Percentiles rank a stretch among this genome's conserved stretches.
These are phyloP conservation scores for Ambrosia trifida DNA, from an alignment of 129 eudicot species.

Conservation along the genomic window DNA sequence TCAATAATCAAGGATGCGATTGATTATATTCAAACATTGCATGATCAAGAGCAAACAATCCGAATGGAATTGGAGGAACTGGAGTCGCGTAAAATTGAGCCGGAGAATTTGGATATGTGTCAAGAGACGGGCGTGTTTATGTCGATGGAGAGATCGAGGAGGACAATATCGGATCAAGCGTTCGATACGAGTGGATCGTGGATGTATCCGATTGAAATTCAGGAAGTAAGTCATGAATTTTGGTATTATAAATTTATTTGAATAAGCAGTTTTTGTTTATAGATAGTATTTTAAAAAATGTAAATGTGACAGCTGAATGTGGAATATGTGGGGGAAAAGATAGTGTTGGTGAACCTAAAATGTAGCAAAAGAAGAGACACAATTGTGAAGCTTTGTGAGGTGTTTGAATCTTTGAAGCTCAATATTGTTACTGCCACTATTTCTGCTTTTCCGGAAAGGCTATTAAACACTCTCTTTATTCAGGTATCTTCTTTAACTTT, in stretches of 20 bases:
- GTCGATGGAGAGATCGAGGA: conserved; percentile 41
- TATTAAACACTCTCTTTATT: conserved; percentile 65
- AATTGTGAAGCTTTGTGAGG: conserved; percentile 66
- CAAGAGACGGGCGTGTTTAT: background rate
- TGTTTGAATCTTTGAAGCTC: conserved; percentile 78
- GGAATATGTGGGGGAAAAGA: conserved; percentile 58
- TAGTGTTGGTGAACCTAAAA: conserved; percentile 59
- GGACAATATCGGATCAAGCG: conserved; percentile 35
- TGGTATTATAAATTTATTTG: background rate
- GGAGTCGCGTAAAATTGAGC: conserved; percentile 37
- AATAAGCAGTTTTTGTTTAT: background rate
- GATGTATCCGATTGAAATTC: conserved; percentile 57
- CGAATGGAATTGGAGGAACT: conserved; percentile 53
- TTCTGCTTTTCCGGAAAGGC: conserved; percentile 57
- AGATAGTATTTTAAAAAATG: background rate
- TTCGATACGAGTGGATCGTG: conserved; percentile 22
- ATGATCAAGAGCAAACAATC: conserved; percentile 62
- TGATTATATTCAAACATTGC: conserved; percentile 57
- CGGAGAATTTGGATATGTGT: conserved; percentile 25
- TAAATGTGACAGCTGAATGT: conserved; percentile 52
- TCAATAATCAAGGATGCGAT: conserved; percentile 88
- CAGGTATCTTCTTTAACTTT: conserved; percentile 46
- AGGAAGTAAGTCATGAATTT: conserved; percentile 50
- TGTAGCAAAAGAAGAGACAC: conserved; percentile 71
- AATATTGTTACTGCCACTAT: conserved; percentile 67